Evolutionary conservation across 1,284 basidiomycete genomes (phyloP).

Genomic region (Athelia sp.): DNA sequence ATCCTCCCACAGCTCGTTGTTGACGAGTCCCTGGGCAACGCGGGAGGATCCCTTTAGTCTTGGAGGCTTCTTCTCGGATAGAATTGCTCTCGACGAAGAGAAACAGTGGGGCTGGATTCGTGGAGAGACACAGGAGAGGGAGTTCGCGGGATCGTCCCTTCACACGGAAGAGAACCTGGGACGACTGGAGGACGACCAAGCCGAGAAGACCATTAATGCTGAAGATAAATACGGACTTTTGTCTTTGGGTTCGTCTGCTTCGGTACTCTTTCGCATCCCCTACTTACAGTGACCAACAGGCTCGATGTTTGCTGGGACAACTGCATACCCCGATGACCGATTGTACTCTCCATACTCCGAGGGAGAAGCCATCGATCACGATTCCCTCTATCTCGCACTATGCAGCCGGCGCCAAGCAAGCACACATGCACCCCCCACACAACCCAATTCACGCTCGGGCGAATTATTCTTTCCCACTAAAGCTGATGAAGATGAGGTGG

Average conservation of each 20-base stretch:
- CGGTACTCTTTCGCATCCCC: neutral
- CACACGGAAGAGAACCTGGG: conserved; percentile 9
- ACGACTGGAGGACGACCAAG: conserved; percentile 17
- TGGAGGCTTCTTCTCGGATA: conserved; percentile 38
- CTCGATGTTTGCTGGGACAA: neutral
- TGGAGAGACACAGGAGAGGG: conserved; percentile 17
- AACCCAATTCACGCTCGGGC: neutral
- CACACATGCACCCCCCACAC: neutral
- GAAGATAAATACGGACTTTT: conserved; percentile 49
- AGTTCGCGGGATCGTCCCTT: conserved; percentile 14
- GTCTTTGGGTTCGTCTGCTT: conserved; percentile 29
- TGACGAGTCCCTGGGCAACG: conserved; percentile 6
- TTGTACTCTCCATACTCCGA: conserved; percentile 35
- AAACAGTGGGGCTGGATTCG: conserved; percentile 38
- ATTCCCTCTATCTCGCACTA: conserved; percentile 34
- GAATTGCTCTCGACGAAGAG: conserved; percentile 18
- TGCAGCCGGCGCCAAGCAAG: conserved; percentile 23
- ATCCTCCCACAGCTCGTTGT: neutral
- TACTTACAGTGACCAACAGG: neutral
- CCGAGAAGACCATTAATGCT: conserved; percentile 30
- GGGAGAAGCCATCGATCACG: conserved; percentile 36
- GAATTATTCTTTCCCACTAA: neutral
- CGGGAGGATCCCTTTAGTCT: conserved; percentile 45
- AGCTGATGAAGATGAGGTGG: neutral
- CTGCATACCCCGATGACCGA: conserved; percentile 17